Evolutionary conservation across 2,329 filamentous ascomycete species (phyloP), one percentile per base, ranked within the genome.

Genomic region (Aspergillus ochraceus): DNA sequence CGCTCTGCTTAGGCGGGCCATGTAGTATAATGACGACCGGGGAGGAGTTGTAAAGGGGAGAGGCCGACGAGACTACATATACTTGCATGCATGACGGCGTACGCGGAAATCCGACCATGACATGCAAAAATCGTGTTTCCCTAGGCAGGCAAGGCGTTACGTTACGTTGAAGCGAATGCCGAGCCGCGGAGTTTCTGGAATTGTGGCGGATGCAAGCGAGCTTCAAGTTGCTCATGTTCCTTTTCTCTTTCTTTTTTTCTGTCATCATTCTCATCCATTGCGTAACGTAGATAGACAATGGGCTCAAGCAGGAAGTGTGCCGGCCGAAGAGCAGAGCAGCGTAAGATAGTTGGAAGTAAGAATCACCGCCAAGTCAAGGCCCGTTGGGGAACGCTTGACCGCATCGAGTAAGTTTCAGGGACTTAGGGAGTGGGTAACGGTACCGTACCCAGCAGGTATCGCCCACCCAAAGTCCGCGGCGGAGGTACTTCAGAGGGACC

Each of bases 11-110:
- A 11, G 45, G 22, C 29, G 32, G 24, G 29, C 9, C 46, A 12
- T 30, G 17, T 56, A 60, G 17, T 56, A 60, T 22, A 45, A 20
- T 47, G 17, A 20, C 24, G n/a, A 32, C 32, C 5, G 55, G 47
- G 17, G 24, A 42, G 26, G 42, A 49, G 54, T 19, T 50, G 26
- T 42, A 17, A 42, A 42, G 30, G 29, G 17, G 39, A 45, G 14
- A 30, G 49, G 49, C 50, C 57, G 50, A 60, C 36, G 36, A n/a
- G 20, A 19, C 26, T 54, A 42, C 32, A 51, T 52, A 39, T 46
- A 49, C 60, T 65, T 65, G 60, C 64, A 66, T 64, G 59, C 59
- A 65, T 64, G 63, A 65, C 58, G 68, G 68, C 67, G 67, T 69
- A 68, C 62, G 54, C 57, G 66, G 66, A 59, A 62, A 65, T 62